phyloP scores from a whole-genome alignment of 805 yeast genomes.

The Candida nemodendra region DNA sequence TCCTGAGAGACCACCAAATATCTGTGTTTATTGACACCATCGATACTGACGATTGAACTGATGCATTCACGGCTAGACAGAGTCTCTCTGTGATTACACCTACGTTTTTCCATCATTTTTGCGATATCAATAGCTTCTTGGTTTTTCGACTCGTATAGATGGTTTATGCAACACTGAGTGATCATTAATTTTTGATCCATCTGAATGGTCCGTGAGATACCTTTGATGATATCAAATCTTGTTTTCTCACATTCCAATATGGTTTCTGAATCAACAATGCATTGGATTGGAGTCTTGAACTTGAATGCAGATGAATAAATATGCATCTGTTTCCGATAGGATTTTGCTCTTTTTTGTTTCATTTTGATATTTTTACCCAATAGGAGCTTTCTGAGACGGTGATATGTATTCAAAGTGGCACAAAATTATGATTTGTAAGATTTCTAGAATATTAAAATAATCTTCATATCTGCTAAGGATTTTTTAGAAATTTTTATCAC shows the following conservation, averaged over 20 bases:
- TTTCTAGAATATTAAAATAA: too few species aligned
- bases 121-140: conserved; percentile 80
- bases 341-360: conserved; percentile 96
- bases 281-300: conserved; percentile 92
- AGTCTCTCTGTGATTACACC: conserved; percentile 71
- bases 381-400: too few species aligned
- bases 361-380: conserved; percentile 36
- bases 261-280: conserved; percentile 78
- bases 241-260: conserved; percentile 64
- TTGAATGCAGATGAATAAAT: conserved; percentile 82
- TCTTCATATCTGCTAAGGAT: too few species aligned
- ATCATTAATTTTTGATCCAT: conserved; percentile 86
- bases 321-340: conserved; percentile 90
- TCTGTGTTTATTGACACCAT: conserved; percentile 84
- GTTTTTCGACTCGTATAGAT: conserved; percentile 67
- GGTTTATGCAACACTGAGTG: conserved; percentile 93
- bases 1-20: conserved; percentile 88
- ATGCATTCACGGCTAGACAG: conserved; percentile 74
- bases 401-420: too few species aligned
- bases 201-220: conserved; percentile 77
- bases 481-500: too few species aligned
- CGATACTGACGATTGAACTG: conserved; percentile 60
- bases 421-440: too few species aligned
- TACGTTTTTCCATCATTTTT: conserved; percentile 82
- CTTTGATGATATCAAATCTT: conserved; percentile 78